A percentile compares a stretch with the other conserved stretches of the same genome.
phyloP scores from a whole-genome alignment of 495 filamentous ascomycete genomes.

The Platismatia glauca region DNA sequence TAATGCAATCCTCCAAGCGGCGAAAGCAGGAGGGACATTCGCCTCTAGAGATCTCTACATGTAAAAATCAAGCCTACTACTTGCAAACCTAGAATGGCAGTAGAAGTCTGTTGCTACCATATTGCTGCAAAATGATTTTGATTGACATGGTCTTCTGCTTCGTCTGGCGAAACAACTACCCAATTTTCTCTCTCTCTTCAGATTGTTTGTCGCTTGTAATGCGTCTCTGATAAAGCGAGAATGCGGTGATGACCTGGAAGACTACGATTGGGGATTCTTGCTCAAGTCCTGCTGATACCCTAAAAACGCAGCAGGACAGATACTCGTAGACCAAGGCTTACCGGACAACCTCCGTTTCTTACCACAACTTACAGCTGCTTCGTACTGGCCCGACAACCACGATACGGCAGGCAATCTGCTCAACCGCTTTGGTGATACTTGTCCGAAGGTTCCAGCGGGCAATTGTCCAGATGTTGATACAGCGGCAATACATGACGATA shows the following conservation, averaged over 20 bases:
- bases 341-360: slow-evolving; percentile 45
- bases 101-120: background rate
- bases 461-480: slow-evolving; percentile 24
- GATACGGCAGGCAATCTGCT: slow-evolving; percentile 38
- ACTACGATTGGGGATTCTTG: background rate
- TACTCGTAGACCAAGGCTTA: slow-evolving; percentile 5
- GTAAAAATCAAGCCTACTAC: background rate
- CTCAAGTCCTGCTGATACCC: background rate
- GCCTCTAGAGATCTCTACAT: background rate
- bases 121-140: background rate
- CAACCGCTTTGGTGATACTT: slow-evolving; percentile 46
- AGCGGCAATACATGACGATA: slow-evolving; percentile 37
- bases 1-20: no score
- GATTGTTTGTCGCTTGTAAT: background rate
- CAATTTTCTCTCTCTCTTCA: background rate
- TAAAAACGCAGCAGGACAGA: background rate
- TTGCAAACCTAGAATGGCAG: background rate
- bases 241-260: background rate
- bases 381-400: slow-evolving; percentile 54
- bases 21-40: background rate
- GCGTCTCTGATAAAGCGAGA: background rate
- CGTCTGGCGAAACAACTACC: background rate
- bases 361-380: slow-evolving; percentile 57
- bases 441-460: slow-evolving; percentile 46
- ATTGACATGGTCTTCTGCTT: background rate